Conservation (phyloP, 768 basidiomycete genomes). For the Hemileccinum rubropunctum region DNA sequence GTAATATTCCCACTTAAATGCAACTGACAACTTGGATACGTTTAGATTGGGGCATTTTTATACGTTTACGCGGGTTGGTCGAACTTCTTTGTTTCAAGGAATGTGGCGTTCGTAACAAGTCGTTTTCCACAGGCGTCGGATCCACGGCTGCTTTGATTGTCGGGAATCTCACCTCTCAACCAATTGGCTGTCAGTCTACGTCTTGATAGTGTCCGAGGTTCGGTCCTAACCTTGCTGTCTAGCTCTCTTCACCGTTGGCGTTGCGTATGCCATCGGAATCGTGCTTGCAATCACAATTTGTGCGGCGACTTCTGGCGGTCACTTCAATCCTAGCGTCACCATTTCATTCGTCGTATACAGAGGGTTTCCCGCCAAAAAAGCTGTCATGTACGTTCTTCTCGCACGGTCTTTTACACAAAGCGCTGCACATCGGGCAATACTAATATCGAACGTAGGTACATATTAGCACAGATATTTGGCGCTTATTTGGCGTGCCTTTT, state of each 20-base stretch:
- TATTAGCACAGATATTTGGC: constrained; percentile 63
- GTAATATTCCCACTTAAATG: not conserved
- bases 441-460: constrained; percentile 46
- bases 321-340: constrained; percentile 66
- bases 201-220: not conserved
- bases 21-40: constrained; percentile 4
- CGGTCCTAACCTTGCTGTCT: not conserved
- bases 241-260: constrained; percentile 58
- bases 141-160: constrained; percentile 49
- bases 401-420: constrained; percentile 4
- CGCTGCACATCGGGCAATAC: constrained; percentile 1
- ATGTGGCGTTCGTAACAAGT: not conserved
- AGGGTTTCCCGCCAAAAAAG: constrained; percentile 53
- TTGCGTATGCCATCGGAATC: constrained; percentile 59
- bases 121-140: constrained; percentile 44
- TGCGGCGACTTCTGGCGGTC: constrained; percentile 54
- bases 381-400: constrained; percentile 40
- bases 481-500: constrained; percentile 60
- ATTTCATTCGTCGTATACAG: constrained; percentile 50
- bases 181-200: constrained; percentile 48
- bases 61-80: constrained; percentile 53
- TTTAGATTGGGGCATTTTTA: constrained; percentile 58
- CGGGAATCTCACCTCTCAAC: constrained; percentile 41
- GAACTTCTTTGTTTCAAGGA: not conserved
- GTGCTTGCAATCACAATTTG: constrained; percentile 55